Conservation (phyloP, 768 basidiomycete species). For the Peribolospora baueri region DNA sequence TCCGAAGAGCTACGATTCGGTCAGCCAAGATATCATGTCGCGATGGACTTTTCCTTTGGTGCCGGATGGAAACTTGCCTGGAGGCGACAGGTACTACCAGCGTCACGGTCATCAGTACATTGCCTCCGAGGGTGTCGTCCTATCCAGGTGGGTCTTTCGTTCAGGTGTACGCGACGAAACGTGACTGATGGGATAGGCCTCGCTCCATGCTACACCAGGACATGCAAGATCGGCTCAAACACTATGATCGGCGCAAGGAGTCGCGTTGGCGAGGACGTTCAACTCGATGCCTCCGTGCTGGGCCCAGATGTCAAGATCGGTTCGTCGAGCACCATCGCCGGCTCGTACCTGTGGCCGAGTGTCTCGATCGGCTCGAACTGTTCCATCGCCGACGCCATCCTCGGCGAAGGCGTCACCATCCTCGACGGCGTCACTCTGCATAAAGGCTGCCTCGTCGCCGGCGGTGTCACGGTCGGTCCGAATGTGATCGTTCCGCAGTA, state of each 20-base stretch:
- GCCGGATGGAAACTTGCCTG: slow-evolving; percentile 77
- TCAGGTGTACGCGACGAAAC: not conserved
- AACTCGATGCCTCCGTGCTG: slow-evolving; percentile 48
- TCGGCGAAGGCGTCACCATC: slow-evolving; percentile 53
- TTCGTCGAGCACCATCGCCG: slow-evolving; percentile 35
- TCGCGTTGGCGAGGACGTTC: slow-evolving; percentile 39
- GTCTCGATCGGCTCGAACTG: slow-evolving; percentile 19
- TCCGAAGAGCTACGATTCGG: slow-evolving; percentile 66
- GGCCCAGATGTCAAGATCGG: slow-evolving; percentile 54
- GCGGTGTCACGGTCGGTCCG: slow-evolving; percentile 58
- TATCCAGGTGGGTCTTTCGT: slow-evolving; percentile 42
- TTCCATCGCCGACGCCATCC: slow-evolving; percentile 33
- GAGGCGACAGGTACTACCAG: slow-evolving; percentile 56
- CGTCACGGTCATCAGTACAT: slow-evolving; percentile 72
- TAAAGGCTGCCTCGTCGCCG: slow-evolving; percentile 54
- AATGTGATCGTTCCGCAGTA: slow-evolving; percentile 41
- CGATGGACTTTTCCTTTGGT: slow-evolving; percentile 90
- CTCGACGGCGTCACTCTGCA: slow-evolving; percentile 41
- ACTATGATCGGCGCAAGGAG: slow-evolving; percentile 64
- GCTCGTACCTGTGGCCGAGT: slow-evolving; percentile 19
- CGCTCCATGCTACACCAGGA: slow-evolving; percentile 25
- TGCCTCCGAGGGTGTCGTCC: slow-evolving; percentile 47
- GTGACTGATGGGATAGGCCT: not conserved
- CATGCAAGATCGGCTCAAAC: slow-evolving; percentile 55
- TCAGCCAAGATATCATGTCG: slow-evolving; percentile 79